phyloP scores from a whole-genome alignment of 768 basidiomycete genomes.

The Pleurotus platypus region DNA sequence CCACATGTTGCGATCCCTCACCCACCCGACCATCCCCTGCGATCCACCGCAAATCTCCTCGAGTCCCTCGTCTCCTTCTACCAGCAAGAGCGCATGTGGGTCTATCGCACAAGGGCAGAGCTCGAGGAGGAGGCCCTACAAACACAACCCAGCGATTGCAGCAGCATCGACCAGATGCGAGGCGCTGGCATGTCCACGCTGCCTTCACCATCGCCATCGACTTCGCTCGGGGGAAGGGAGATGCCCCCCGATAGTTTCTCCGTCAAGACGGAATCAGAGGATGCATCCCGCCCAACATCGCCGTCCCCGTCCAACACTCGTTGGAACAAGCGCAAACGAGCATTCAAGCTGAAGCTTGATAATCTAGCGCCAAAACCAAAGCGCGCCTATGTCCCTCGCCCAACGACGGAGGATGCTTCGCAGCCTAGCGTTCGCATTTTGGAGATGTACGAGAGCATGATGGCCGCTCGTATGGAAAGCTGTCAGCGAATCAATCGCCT shows the following conservation, averaged over 20 bases:
- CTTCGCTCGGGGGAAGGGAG: not conserved
- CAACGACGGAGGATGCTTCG: constrained; percentile 14
- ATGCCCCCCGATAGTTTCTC: constrained; percentile 3
- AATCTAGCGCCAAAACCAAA: constrained; percentile 17
- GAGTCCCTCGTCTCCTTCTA: constrained; percentile 66
- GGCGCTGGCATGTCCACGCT: not conserved
- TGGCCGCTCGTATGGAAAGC: constrained; percentile 74
- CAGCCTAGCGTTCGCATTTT: constrained; percentile 46
- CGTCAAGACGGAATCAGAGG: constrained; percentile 30
- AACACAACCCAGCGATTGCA: constrained; percentile 12
- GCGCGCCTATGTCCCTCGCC: constrained; percentile 16
- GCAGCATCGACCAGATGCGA: not conserved
- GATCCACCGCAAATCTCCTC: constrained; percentile 54
- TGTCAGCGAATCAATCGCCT: constrained; percentile 64
- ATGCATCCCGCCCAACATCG: constrained; percentile 20
- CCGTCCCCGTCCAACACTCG: constrained; percentile 24
- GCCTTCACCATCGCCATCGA: constrained; percentile 11
- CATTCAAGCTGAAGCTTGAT: constrained; percentile 45
- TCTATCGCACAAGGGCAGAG: constrained; percentile 59
- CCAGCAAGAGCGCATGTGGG: constrained; percentile 69
- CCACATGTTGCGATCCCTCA: constrained; percentile 27
- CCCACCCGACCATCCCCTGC: constrained; percentile 28
- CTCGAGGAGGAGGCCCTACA: constrained; percentile 46
- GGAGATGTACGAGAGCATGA: constrained; percentile 67
- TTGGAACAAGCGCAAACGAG: constrained; percentile 59